Percentiles rank a stretch among this genome's conserved stretches.
Evolutionary conservation across 768 basidiomycete species (phyloP).

Genomic region (Kwoniella heveanensis): DNA sequence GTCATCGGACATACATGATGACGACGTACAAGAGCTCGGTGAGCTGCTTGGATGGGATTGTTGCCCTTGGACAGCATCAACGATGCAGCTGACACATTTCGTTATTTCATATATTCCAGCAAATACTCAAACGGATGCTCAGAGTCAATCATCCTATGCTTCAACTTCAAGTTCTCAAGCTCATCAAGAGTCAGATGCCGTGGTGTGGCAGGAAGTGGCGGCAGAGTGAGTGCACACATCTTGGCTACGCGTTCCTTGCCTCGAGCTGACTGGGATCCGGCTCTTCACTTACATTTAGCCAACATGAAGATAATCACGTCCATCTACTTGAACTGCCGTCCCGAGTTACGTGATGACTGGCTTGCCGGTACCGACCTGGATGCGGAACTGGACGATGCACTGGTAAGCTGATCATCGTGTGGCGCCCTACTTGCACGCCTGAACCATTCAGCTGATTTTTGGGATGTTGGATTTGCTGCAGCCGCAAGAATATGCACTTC

Average conservation of each 20-base stretch:
- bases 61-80: no score
- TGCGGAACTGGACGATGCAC: constrained; percentile 76
- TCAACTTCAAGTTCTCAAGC: constrained; percentile 89
- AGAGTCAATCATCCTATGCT: constrained; percentile 91
- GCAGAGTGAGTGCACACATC: constrained; percentile 66
- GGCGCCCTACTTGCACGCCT: no score
- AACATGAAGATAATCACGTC: constrained; percentile 99
- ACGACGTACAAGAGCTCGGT: constrained; percentile 98
- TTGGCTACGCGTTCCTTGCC: no score
- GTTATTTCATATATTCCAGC: no score
- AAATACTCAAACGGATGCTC: constrained; percentile 90
- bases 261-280: no score
- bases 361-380: constrained; percentile 89
- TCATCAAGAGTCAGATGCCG: constrained; percentile 98
- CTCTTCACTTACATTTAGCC: constrained; percentile 60
- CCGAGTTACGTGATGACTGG: constrained; percentile 97
- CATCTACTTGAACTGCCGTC: constrained; percentile 95
- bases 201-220: constrained; percentile 98
- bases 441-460: no score
- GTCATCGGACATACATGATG: constrained; percentile 91
- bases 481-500: constrained; percentile 93
- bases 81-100: no score
- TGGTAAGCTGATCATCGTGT: constrained; percentile 61
- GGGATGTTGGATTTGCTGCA: constrained; percentile 51
- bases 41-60: constrained; percentile 42